Conservation (phyloP, 192 early-diverging fungal species). For the Gamsiella multidivaricata region DNA sequence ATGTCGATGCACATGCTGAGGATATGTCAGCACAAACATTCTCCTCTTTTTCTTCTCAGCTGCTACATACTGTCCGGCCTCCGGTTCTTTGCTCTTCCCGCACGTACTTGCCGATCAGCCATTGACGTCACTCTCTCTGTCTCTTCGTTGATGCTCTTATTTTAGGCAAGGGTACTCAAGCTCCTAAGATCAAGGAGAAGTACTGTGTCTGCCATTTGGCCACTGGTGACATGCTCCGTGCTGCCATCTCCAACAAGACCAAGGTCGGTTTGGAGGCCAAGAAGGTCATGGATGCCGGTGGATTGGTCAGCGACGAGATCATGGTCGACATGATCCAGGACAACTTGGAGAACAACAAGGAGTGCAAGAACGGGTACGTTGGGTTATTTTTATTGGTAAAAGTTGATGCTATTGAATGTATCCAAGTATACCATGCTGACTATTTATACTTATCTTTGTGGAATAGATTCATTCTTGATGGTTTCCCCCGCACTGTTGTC, state of each 20-base stretch:
- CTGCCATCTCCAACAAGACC: slow-evolving; percentile 92
- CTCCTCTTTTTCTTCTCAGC: no score
- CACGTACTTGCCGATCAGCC: no score
- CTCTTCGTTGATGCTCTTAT: no score
- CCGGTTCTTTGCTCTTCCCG: no score
- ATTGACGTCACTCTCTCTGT: background rate
- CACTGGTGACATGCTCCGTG: slow-evolving; percentile 99
- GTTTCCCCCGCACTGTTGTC: slow-evolving; percentile 97
- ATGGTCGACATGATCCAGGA: slow-evolving; percentile 97
- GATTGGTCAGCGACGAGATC: slow-evolving; percentile 97
- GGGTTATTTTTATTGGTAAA: background rate
- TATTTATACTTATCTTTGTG: background rate
- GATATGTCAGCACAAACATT: slow-evolving; percentile 14
- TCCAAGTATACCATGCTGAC: no score
- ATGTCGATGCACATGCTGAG: slow-evolving; percentile 24
- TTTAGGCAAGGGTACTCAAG: slow-evolving; percentile 92
- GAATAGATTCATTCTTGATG: slow-evolving; percentile 93
- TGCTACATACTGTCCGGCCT: no score
- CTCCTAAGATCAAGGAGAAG: slow-evolving; percentile 94
- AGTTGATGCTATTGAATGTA: no score
- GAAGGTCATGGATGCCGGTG: slow-evolving; percentile 99
- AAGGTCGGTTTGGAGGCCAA: slow-evolving; percentile 95
- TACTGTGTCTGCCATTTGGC: slow-evolving; percentile 98
- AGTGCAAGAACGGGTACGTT: slow-evolving; percentile 91
- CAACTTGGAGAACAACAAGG: slow-evolving; percentile 93